These are phyloP conservation scores for Xanthoparmelia taractica DNA, from an alignment of 495 filamentous ascomycete genomes.

Conservation along the genomic window DNA sequence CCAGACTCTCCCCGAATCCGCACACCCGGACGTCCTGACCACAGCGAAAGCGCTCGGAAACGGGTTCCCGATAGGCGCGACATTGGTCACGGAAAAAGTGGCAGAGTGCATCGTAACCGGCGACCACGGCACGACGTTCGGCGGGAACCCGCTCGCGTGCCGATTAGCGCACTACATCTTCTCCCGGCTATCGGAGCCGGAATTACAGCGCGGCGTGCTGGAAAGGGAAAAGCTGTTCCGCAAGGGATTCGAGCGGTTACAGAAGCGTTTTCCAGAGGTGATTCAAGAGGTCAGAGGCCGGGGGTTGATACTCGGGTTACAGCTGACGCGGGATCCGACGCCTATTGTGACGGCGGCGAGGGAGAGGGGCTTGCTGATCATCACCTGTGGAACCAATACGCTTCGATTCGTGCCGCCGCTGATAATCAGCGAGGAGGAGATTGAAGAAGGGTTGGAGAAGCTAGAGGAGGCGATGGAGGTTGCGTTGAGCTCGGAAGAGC, in stretches of 20 bases:
- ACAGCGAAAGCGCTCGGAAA: conserved; percentile 95
- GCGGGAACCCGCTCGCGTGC: conserved; percentile 85
- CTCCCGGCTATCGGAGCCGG: conserved; percentile 55
- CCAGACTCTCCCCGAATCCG: conserved; percentile 55
- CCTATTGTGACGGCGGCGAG: conserved; percentile 73
- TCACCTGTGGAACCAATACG: conserved; percentile 85
- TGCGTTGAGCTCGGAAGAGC: conserved; percentile 24
- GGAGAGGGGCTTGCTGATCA: conserved; percentile 81
- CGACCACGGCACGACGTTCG: conserved; percentile 96
- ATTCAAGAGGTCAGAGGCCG: conserved; percentile 72
- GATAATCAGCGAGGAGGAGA: conserved; percentile 67
- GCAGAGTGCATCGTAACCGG: conserved; percentile 78
- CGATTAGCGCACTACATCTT: conserved; percentile 80
- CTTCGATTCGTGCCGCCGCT: conserved; percentile 79
- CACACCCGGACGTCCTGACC: conserved; percentile 90
- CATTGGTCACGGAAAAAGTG: conserved; percentile 67
- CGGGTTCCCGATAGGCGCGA: conserved; percentile 89
- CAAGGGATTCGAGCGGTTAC: conserved; percentile 54
- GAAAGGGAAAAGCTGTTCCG: conserved; percentile 58
- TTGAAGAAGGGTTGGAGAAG: conserved; percentile 64
- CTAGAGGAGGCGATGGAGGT: conserved; percentile 68
- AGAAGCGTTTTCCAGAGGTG: conserved; percentile 58
- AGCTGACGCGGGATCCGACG: conserved; percentile 62
- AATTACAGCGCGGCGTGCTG: conserved; percentile 56
- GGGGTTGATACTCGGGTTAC: conserved; percentile 78